A percentile compares a stretch with the other conserved stretches of the same genome.
phyloP scores from a whole-genome alignment of 768 basidiomycete species.

The Pulveroboletus frians region DNA sequence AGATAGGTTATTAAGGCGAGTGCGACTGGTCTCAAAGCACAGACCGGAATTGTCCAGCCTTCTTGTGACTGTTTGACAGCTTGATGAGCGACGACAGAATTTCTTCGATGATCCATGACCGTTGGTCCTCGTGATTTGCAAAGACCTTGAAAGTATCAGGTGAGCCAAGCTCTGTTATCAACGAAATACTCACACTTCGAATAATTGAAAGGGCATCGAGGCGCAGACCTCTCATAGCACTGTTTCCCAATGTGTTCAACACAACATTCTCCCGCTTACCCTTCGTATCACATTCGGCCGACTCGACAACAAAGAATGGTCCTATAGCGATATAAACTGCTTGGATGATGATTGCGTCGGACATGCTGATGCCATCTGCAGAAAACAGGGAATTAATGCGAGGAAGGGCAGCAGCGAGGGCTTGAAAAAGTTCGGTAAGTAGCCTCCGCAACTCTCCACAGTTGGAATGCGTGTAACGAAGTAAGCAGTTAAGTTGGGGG shows the following conservation, averaged over 20 bases:
- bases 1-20: neutral
- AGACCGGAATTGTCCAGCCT: constrained; percentile 84
- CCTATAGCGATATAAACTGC: constrained; percentile 91
- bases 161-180: neutral
- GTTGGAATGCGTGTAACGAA: constrained; percentile 36
- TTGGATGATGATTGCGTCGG: constrained; percentile 87
- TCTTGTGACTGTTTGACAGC: constrained; percentile 84
- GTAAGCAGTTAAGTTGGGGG: constrained; percentile 49
- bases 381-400: constrained; percentile 70
- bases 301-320: constrained; percentile 88
- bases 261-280: constrained; percentile 54
- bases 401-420: constrained; percentile 65
- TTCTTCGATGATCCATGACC: constrained; percentile 98
- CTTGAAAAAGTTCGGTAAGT: constrained; percentile 68
- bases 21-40: constrained; percentile 15
- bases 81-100: constrained; percentile 87
- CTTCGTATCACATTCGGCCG: constrained; percentile 50
- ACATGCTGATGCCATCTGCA: constrained; percentile 65
- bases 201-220: constrained; percentile 80
- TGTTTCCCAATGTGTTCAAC: constrained; percentile 63
- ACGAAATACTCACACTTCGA: constrained; percentile 58
- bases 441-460: constrained; percentile 40
- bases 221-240: constrained; percentile 76
- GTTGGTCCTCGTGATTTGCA: constrained; percentile 83
- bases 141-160: constrained; percentile 59